Conservation (phyloP, 1,284 basidiomycete genomes). For the Tylopilus sp. region DNA sequence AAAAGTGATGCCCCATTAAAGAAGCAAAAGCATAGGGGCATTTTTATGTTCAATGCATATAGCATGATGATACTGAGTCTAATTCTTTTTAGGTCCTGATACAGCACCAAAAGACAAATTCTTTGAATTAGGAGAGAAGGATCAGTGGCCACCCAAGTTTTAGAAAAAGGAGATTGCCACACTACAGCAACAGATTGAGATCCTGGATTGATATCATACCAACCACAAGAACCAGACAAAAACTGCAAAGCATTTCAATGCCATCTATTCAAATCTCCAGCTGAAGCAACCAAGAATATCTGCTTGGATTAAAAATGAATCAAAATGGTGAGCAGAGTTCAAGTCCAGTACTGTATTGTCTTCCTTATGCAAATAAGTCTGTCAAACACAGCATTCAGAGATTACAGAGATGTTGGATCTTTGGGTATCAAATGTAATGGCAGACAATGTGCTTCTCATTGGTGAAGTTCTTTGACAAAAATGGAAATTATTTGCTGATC, state of each 20-base stretch:
- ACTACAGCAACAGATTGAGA: constrained; percentile 16
- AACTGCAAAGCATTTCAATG: constrained; percentile 17
- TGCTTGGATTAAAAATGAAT: background rate
- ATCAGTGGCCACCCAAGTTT: background rate
- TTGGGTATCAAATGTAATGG: constrained; percentile 26
- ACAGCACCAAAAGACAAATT: background rate
- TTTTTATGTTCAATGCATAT: background rate
- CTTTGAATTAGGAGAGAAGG: background rate
- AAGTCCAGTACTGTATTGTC: accelerated
- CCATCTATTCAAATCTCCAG: constrained; percentile 9
- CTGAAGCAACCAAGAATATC: constrained; percentile 17
- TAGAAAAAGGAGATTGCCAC: constrained; percentile 14
- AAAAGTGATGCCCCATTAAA: background rate
- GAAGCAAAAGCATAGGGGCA: constrained; percentile 12
- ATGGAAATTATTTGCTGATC: constrained; percentile 24
- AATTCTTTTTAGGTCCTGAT: background rate
- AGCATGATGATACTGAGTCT: background rate
- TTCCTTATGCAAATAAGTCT: background rate
- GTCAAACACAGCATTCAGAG: constrained; percentile 20
- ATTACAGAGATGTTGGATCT: constrained; percentile 28
- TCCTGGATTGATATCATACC: constrained; percentile 23
- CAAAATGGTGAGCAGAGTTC: background rate
- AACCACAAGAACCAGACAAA: constrained; percentile 8
- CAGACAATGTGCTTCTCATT: background rate
- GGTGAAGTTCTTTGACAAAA: constrained; percentile 16